Base-by-base conservation (phyloP, 2,329 filamentous ascomycete genomes). In the Pseudopithomyces chartarum region DNA sequence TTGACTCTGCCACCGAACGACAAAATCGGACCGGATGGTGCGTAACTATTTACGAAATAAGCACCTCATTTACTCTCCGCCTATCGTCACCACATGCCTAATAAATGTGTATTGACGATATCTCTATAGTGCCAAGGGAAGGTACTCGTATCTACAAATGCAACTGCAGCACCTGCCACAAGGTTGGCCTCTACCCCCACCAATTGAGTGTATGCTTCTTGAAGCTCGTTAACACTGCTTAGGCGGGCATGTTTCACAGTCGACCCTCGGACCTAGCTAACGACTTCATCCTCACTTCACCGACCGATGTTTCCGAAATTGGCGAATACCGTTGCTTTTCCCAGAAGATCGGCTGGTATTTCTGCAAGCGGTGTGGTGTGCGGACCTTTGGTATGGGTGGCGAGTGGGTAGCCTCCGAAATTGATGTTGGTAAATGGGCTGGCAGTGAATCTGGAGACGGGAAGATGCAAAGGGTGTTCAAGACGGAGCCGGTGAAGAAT, bases 111-210 rank as follows among this genome's bases (percentile, higher is more conserved):
- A 19, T n/a, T 15, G n/a, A 33, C 33, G 22, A 22, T n/a, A 19
- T 17, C 32, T 20, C 11, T 5, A 17, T 36, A 51, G 48, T 36
- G 33, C 29, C 42, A 26, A 55, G 54, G 33, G 53, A 68, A 58
- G 59, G 58, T 1, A 68, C 69, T 48, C 62, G 62, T 47, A 54
- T 78, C 55, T 73, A 77, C 69, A 70, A 76, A 59, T 83, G 81
- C 73, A 84, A 83, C 59, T 84, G 81, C 66, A 78, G 69, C 11
- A 76, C 78, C 11, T 84, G 81, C 65, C 78, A 82, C 47, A 83
- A 83, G 52, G 56, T 58, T 20, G 8, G 12, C 23, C 7, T 23
- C 7, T 2, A 0, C 10, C 13, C 22, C 36, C 42, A 40, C 29
- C 8, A 4, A 8, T 38, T 17, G 1, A 26, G 3, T 15, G 10